Base-by-base conservation (phyloP, 176 grass and related monocot genomes). In the Phoenix roebelenii region DNA sequence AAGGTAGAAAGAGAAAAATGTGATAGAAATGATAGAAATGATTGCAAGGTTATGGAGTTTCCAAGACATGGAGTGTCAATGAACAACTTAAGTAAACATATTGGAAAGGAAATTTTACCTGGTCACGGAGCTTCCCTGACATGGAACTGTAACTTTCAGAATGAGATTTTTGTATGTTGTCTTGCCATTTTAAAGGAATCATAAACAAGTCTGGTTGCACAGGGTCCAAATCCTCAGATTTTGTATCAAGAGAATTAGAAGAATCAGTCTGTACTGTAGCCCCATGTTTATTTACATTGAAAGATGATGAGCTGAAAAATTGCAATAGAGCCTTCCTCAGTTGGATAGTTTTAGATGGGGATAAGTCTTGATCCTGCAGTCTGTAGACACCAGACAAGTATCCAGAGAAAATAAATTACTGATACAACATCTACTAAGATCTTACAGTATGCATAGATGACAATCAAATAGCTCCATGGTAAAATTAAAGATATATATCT, bases 111-210 rank as follows among this genome's bases (percentile, higher is more conserved):
- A 81, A 72, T 7, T 44, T 28, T 97, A 90, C 87, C 83, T 82
- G 72, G 76, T 97, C 92, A 59, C 81, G 72, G 64, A 97, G 81
- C 74, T 66, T 87, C 23, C 75, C 78, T 64, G 88, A 28, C 81
- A 77, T 80, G 55, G 72, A 88, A 20, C 75, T 57, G 53, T 72
- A 90, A 72, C 83, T 90, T 54, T 79, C 65, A 30, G 67, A 80
- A 65, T 97, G 72, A 67, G 84, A 82, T 18, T 71, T 76, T 18
- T 51, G 50, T 0, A 59, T 61, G 64, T 76, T 63, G 52, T 84
- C 85, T 52, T 79, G 74, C 16, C 48, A 66, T 73, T 68, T 73
- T 22, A 66, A 3, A 16, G 92, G 87, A 61, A 97, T 72, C 59
- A 90, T 71, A 79, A 85, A 90, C 53, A 90, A 48, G 17, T 79